Evolutionary conservation across 2,329 filamentous ascomycete genomes (phyloP), one percentile per base, ranked within the genome.

Genomic region (Pseudogymnoascus sp.): DNA sequence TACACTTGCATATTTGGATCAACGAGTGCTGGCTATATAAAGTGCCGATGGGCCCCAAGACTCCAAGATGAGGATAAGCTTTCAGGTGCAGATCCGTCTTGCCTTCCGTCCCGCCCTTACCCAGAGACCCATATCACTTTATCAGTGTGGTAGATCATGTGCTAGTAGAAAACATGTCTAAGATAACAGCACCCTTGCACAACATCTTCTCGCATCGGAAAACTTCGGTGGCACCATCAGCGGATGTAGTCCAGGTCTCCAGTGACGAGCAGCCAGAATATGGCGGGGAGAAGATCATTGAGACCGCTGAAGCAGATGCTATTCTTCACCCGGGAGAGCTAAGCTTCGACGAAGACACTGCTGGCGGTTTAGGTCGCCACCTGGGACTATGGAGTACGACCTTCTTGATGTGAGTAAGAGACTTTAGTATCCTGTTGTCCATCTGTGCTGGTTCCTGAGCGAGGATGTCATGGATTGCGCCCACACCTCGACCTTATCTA

Each of bases 291-390:
- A 31, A 0, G 23, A 7, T 8, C 47, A n/a, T n/a, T n/a, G 47
- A 53, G 1, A 15, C 2, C 47, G 15, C 47, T 17, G 47, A 53
- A 19, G 47, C 47, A 53, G 47, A 53, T 31, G 47, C 23, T 53
- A 53, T 53, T 31, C 23, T 53, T 2, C 15, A 17, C n/a, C 47
- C 47, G 8, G 64, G 66, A 26, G 63, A 65, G 26, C 61, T 68
- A 23, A 66, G 19, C 19, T 67, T 64, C 38, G 63, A 64, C 4
- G 67, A 67, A 53, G 67, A 65, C 50, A 65, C 63, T 3, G 38
- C 33, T 44, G 67, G 67, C 19, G 66, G 67, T 36, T 44, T 68
- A 47, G 67, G 67, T 35, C 31, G 67, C 6, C 67, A 68, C 61
- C 38, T 68, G 31, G 67, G 67, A 8, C 35, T 67, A 15, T 60